Base-by-base conservation (phyloP, 176 grass and related monocot species). In the Rhipidocladum racemiflorum region DNA sequence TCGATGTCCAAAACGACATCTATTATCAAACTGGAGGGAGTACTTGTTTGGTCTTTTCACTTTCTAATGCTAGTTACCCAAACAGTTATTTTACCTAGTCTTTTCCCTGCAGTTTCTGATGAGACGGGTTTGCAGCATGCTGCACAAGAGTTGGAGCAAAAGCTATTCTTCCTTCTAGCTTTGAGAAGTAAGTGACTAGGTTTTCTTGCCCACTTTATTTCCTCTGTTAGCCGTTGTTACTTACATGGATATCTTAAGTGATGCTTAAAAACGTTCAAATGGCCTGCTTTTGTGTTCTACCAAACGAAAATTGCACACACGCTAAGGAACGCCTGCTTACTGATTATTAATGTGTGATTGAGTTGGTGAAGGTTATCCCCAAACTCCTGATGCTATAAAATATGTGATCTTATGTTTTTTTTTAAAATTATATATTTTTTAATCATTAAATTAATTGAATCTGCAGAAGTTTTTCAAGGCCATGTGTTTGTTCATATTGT, bases 61-160 rank as follows among this genome's bases (percentile, higher is more conserved):
- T 66, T 74, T 61, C 14, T 61, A 53, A 59, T 42, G 25, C 32
- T 68, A 25, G 65, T 82, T 73, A 28, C 42, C 29, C 17, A 70
- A 67, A 67, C 14, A 51, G 14, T 30, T 75, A 56, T n/a, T 63
- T 85, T 82, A 27, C 49, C 30, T 51, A 77, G 36, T 51, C 81
- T 69, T 70, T 62, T 82, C 23, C 63, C 0, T 54, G 44, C 93
- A 99, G 97, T 93, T 85, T 88, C 87, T 77, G 97, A 95, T 63
- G 93, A 99, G 75, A 85, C 62, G 3, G 92, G 91, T 82, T 91
- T 93, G 83, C 92, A 93, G 72, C 89, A 99, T 87, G 79, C 93
- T 88, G 76, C 57, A 4, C 90, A 96, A 86, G 97, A 95, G 64
- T 90, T 99, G 89, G 93, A 95, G 91, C 93, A 75, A 99, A 99